phyloP scores from a whole-genome alignment of 129 eudicot species.

The Chrysanthemum seticuspe region DNA sequence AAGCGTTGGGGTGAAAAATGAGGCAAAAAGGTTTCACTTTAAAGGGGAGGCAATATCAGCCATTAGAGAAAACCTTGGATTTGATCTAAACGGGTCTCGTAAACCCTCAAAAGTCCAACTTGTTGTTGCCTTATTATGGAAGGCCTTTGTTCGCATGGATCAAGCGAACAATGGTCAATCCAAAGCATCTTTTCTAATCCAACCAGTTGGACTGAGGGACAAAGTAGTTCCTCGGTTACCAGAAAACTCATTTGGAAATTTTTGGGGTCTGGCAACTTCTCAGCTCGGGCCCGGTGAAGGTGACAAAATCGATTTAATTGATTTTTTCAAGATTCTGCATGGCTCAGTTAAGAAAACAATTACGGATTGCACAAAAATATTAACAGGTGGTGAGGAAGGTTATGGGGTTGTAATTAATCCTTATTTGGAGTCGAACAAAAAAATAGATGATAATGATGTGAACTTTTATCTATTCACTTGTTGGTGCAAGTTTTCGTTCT shows the following conservation, averaged over 20 bases:
- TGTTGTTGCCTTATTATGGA: constrained; percentile 32
- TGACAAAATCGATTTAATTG: constrained; percentile 1
- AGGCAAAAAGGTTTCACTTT: constrained; percentile 22
- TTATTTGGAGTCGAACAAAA: constrained; percentile 20
- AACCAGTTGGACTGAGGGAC: constrained; percentile 34
- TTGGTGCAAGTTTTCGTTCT: constrained; percentile 40
- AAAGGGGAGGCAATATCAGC: constrained; percentile 24
- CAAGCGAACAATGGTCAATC: constrained; percentile 25
- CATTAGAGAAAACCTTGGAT: constrained; percentile 17
- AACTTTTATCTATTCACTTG: constrained; percentile 30
- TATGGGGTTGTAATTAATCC: constrained; percentile 30
- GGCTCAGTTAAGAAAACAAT: constrained; percentile 17
- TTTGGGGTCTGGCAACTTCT: constrained; percentile 23
- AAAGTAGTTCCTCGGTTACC: constrained; percentile 29
- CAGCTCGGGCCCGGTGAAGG: constrained; percentile 24
- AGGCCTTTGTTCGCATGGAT: constrained; percentile 32
- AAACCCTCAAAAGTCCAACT: constrained; percentile 38
- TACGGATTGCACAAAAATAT: constrained; percentile 23
- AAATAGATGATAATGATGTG: constrained; percentile 16
- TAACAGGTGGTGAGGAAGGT: constrained; percentile 26
- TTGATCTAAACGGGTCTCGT: not conserved
- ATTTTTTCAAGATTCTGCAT: constrained; percentile 11
- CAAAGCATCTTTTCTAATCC: constrained; percentile 26
- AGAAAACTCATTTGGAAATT: constrained; percentile 32
- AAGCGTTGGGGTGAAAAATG: constrained; percentile 10